Base-by-base conservation (phyloP, 2,329 filamentous ascomycete genomes). In the Exophiala alcalophila region DNA sequence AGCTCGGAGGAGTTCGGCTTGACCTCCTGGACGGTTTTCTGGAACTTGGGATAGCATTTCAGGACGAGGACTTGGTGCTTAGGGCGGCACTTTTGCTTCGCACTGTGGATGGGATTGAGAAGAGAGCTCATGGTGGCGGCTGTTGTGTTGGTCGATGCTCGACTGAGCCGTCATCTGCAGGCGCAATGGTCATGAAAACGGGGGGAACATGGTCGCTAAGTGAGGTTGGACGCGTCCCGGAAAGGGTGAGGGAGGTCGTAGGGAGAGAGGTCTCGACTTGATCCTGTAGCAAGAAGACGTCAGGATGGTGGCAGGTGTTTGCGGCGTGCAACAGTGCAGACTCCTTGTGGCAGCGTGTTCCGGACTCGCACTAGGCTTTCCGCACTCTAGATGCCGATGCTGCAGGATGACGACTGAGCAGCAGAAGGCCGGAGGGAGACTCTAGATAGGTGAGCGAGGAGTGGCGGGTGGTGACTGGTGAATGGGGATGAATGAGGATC, bases 1-100 rank as follows among this genome's bases (percentile, higher is more conserved):
- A 98, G 80, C 73, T 98, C 92, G 69, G 88, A 94, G 55, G 88
- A 88, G 68, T 97, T 97, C 30, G 92, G 90, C 69, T 91, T 94
- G 61, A 95, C 88, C 60, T 95, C 88, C 62, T 90, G 84, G 50
- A 86, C 83, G 37, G 87, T 88, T 70, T 96, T 97, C 54, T 86
- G 86, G 53, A 86, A 90, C 57, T 85, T 84, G 27, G 92, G 92
- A 66, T 96, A 98, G 73, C 91, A 97, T 71, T 95, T 96, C 54
- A 96, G 78, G 55, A 96, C 84, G 49, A 97, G 74, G 57, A 96
- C 86, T 76, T 97, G 91, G 70, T 98, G 92, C 73, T 96, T 97
- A 19, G 92, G 91, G 48, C 91, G 87, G 67, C 72, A 76, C 56
- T 72, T 74, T 63, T 81, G 76, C 53, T 77, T 74, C 55, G 78